Percentiles rank a stretch among this genome's conserved stretches.
Evolutionary conservation across 2,329 filamentous ascomycete genomes (phyloP).

Genomic region (Fusarium sp.): DNA sequence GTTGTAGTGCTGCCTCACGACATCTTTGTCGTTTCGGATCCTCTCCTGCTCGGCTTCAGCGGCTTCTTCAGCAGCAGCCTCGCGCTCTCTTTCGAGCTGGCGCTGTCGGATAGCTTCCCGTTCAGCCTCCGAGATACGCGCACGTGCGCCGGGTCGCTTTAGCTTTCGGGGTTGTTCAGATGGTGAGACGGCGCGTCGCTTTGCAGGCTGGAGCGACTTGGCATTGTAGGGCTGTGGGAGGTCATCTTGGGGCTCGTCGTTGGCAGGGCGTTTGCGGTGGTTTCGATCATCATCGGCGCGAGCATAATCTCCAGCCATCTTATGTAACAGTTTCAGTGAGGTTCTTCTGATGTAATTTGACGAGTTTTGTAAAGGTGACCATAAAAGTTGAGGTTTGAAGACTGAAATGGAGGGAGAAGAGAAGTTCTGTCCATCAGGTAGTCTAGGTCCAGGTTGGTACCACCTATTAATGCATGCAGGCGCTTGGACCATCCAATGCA

Average conservation of each 20-base stretch:
- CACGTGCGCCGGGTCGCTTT: constrained; percentile 77
- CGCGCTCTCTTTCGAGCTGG: constrained; percentile 70
- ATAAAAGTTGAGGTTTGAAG: constrained; percentile 2
- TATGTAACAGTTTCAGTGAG: neutral
- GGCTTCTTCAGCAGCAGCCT: constrained; percentile 56
- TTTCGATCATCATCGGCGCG: constrained; percentile 38
- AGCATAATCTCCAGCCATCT: constrained; percentile 42
- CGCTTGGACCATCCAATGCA: constrained; percentile 35
- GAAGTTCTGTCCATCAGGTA: constrained; percentile 17
- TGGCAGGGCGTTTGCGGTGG: constrained; percentile 53
- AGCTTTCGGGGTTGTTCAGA: constrained; percentile 74
- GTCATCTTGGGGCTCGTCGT: constrained; percentile 58
- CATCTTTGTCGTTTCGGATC: constrained; percentile 77
- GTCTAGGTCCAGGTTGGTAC: neutral
- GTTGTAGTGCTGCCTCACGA: constrained; percentile 96
- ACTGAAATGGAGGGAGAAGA: constrained; percentile 18
- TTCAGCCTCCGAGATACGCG: constrained; percentile 77
- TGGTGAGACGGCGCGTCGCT: constrained; percentile 70
- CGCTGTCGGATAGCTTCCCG: constrained; percentile 77
- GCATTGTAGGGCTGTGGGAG: constrained; percentile 75
- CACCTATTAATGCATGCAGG: constrained; percentile 5
- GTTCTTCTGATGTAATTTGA: neutral
- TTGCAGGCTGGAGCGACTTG: constrained; percentile 70
- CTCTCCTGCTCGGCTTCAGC: constrained; percentile 58
- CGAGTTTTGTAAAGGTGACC: constrained; percentile 8